A percentile compares a stretch with the other conserved stretches of the same genome.
Conservation (phyloP, 805 yeast genomes). For the Starmerella sp. region DNA sequence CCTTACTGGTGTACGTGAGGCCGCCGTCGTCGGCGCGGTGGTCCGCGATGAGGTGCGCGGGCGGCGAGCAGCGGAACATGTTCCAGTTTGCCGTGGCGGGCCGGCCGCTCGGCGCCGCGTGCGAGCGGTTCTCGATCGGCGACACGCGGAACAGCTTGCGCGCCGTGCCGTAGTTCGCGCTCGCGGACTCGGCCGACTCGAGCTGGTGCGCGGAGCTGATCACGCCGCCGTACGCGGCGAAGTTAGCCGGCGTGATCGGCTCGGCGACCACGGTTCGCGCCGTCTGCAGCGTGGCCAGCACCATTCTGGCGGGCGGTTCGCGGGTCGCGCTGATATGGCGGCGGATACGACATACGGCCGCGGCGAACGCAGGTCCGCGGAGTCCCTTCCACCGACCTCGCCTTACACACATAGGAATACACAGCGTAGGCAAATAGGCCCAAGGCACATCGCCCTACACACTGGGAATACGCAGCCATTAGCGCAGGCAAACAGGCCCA, state of each 20-base stretch:
- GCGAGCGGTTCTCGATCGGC: constrained; percentile 32
- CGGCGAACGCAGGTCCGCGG: too few species aligned
- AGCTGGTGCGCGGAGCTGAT: constrained; percentile 71
- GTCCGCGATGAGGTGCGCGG: constrained; percentile 42
- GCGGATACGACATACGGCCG: too few species aligned
- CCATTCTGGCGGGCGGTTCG: background rate
- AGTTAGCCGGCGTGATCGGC: constrained; percentile 54
- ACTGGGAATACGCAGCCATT: too few species aligned
- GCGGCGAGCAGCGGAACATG: constrained; percentile 71
- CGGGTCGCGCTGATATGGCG: too few species aligned
- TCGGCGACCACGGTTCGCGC: constrained; percentile 33
- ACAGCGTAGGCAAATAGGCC: too few species aligned
- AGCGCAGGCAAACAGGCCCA: too few species aligned
- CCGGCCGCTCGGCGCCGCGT: background rate
- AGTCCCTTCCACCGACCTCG: too few species aligned
- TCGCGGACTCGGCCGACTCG: constrained; percentile 33
- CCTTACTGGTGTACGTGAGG: constrained; percentile 42
- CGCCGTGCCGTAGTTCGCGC: constrained; percentile 94
- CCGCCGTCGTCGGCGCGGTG: constrained; percentile 16
- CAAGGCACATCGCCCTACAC: too few species aligned
- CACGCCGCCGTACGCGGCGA: constrained; percentile 61
- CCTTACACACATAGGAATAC: too few species aligned
- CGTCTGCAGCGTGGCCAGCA: constrained; percentile 20
- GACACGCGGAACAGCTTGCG: constrained; percentile 63
- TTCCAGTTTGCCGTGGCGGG: constrained; percentile 61